These are phyloP conservation scores for Lentinus tigrinus DNA, from an alignment of 768 basidiomycete genomes.

Conservation along the genomic window DNA sequence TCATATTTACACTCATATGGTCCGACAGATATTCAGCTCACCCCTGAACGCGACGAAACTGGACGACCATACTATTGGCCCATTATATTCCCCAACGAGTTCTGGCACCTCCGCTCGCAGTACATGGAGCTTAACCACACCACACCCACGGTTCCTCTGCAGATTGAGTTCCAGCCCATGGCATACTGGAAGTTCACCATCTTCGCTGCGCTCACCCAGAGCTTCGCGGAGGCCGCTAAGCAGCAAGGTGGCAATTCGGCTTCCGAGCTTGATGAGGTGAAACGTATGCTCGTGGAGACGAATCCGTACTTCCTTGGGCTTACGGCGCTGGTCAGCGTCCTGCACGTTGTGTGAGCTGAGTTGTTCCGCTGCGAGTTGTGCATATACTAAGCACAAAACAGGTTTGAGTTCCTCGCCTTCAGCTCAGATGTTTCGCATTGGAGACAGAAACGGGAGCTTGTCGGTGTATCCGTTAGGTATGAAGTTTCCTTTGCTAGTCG, in stretches of 20 bases:
- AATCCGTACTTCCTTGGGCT: conserved; percentile 86
- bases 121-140: conserved; percentile 85
- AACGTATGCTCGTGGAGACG: conserved; percentile 88
- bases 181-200: conserved; percentile 86
- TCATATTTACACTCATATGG: neutral
- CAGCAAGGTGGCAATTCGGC: conserved; percentile 60
- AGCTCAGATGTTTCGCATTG: conserved; percentile 94
- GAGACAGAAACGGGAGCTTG: conserved; percentile 91
- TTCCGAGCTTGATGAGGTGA: conserved; percentile 90
- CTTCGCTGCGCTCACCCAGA: conserved; percentile 79
- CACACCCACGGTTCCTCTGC: conserved; percentile 73
- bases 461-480: conserved; percentile 91
- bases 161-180: conserved; percentile 83
- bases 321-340: conserved; percentile 79
- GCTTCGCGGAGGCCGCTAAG: conserved; percentile 85
- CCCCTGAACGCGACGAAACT: conserved; percentile 62
- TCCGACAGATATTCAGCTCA: conserved; percentile 59
- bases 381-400: conserved; percentile 25
- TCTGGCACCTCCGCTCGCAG: conserved; percentile 86
- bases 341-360: conserved; percentile 81
- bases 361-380: neutral
- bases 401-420: conserved; percentile 96
- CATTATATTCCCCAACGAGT: conserved; percentile 90
- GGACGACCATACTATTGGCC: conserved; percentile 81
- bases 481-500: conserved; percentile 24